phyloP scores from a whole-genome alignment of 257 asterid species.

The Solanum ossicruentum region DNA sequence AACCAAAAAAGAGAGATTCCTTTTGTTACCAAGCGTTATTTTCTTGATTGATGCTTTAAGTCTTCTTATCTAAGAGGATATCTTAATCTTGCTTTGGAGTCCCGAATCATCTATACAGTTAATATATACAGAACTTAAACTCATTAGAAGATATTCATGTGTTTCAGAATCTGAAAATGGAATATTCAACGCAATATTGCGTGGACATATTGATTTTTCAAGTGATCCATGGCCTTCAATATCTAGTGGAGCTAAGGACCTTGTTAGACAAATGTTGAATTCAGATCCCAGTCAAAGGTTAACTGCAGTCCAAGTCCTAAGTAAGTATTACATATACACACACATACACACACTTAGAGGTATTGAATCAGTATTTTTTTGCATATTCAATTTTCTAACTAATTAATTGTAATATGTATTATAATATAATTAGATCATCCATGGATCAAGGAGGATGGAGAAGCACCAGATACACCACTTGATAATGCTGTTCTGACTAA shows the following conservation, averaged over 20 bases:
- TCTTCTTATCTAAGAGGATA: background rate
- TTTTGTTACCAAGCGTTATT: background rate
- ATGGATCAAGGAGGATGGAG: slow-evolving; percentile 71
- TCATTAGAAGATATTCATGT: background rate
- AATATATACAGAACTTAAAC: background rate
- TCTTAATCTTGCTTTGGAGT: background rate
- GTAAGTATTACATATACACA: slow-evolving; percentile 5
- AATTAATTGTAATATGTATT: background rate
- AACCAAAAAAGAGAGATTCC: background rate
- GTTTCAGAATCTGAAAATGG: slow-evolving; percentile 49
- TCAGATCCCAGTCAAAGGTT: slow-evolving; percentile 52
- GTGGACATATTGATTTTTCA: slow-evolving; percentile 39
- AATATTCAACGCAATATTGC: slow-evolving; percentile 43
- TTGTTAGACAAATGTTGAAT: slow-evolving; percentile 43
- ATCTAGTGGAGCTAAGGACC: slow-evolving; percentile 51
- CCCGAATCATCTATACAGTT: background rate
- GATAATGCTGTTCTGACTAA: slow-evolving; percentile 45
- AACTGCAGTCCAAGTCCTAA: slow-evolving; percentile 42
- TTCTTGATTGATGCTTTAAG: background rate
- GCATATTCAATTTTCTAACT: background rate
- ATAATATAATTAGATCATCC: slow-evolving; percentile 34
- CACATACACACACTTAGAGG: background rate
- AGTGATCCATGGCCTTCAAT: slow-evolving; percentile 56
- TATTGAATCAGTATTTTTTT: background rate
- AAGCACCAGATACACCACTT: slow-evolving; percentile 53